phyloP scores from a whole-genome alignment of 2,329 filamentous ascomycete species.

The Parascedosporium putredinis region DNA sequence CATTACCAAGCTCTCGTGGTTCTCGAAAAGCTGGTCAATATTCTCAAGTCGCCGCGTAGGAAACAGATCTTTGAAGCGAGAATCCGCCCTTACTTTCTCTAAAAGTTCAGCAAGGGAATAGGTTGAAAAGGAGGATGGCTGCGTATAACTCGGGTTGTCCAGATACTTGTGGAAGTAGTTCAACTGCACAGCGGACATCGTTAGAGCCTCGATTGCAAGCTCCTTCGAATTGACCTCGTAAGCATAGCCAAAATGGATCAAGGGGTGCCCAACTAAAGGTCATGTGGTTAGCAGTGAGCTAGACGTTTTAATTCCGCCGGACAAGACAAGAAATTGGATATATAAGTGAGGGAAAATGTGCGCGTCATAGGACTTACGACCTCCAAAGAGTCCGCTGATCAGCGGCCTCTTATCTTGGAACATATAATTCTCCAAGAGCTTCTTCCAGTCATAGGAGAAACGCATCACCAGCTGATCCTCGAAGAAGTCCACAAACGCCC shows the following conservation, averaged over 20 bases:
- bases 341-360: constrained; percentile 1
- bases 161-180: constrained; percentile 54
- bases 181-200: constrained; percentile 50
- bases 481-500: constrained; percentile 89
- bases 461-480: constrained; percentile 74
- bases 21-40: constrained; percentile 55
- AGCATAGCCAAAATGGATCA: constrained; percentile 94
- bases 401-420: constrained; percentile 66
- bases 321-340: no score
- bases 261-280: constrained; percentile 60
- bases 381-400: constrained; percentile 68
- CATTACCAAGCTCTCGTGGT: constrained; percentile 60
- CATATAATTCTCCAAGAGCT: constrained; percentile 65
- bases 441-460: constrained; percentile 75
- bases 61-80: constrained; percentile 58
- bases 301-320: no score
- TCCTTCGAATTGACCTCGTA: constrained; percentile 80
- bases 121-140: constrained; percentile 47
- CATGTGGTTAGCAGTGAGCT: constrained; percentile 3
- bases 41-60: constrained; percentile 48
- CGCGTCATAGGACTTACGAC: constrained; percentile 45
- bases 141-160: constrained; percentile 64
- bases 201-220: constrained; percentile 78
- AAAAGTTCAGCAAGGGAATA: constrained; percentile 62
- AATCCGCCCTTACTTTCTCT: constrained; percentile 56